phyloP scores from a whole-genome alignment of 805 yeast genomes.

The Saturnispora kantuleensis region DNA sequence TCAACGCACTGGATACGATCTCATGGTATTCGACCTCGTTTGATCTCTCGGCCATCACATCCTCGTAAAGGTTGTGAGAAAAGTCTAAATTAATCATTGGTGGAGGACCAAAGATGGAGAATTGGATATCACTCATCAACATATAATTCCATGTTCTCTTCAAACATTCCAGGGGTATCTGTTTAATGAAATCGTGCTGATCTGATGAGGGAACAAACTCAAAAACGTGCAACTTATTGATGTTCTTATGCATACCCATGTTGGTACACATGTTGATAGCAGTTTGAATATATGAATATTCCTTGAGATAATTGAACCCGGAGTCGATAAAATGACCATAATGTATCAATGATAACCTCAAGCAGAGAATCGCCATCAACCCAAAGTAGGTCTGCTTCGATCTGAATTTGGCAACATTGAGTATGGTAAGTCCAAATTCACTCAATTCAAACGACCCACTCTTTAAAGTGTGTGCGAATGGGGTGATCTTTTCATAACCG shows the following conservation, averaged over 20 bases:
- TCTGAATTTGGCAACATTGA: constrained; percentile 9
- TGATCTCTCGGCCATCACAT: background rate
- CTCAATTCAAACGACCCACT: constrained; percentile 5
- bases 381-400: constrained; percentile 7
- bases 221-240: constrained; percentile 4
- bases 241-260: constrained; percentile 11
- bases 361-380: constrained; percentile 7
- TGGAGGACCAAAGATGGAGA: constrained; percentile 8
- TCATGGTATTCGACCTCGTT: background rate
- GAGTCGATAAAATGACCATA: constrained; percentile 11
- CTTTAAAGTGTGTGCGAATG: constrained; percentile 4
- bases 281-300: constrained; percentile 10
- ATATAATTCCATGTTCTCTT: constrained; percentile 15
- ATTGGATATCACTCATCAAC: constrained; percentile 9
- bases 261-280: constrained; percentile 5
- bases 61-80: constrained; percentile 7
- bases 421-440: constrained; percentile 1
- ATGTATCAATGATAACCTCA: constrained; percentile 10
- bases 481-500: background rate
- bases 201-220: background rate
- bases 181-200: background rate
- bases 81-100: constrained; percentile 12
- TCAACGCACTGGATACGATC: background rate
- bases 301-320: constrained; percentile 6
- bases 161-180: constrained; percentile 6